A percentile compares a stretch with the other conserved stretches of the same genome.
phyloP scores from a whole-genome alignment of 192 early-diverging fungal species.

The Phycomyces nitens region DNA sequence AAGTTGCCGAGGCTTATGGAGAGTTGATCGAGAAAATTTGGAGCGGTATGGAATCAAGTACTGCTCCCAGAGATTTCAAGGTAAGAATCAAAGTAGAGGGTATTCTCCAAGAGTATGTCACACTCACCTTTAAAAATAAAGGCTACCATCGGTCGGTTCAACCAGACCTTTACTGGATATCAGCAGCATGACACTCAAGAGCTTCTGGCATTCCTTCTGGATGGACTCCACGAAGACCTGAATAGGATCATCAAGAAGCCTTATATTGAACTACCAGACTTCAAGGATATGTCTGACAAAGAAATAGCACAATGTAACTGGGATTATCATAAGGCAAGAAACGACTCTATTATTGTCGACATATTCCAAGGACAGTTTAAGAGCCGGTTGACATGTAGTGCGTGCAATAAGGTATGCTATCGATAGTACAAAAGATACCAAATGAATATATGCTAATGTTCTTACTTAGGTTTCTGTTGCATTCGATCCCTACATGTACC shows the following conservation, averaged over 20 bases:
- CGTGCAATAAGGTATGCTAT: conserved; percentile 69
- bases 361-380: conserved; percentile 43
- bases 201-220: conserved; percentile 74
- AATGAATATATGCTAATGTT: neutral
- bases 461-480: conserved; percentile 58
- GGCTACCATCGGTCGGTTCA: conserved; percentile 49
- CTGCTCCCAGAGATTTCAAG: conserved; percentile 81
- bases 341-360: conserved; percentile 70
- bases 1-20: conserved; percentile 68
- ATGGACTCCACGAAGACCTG: conserved; percentile 85
- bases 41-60: conserved; percentile 44
- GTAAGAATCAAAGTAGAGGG: conserved; percentile 18
- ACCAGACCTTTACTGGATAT: conserved; percentile 65
- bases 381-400: conserved; percentile 41
- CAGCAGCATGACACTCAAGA: conserved; percentile 86
- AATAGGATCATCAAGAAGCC: conserved; percentile 78
- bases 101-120: no score
- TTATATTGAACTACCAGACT: conserved; percentile 78
- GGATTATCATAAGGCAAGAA: conserved; percentile 70
- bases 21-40: conserved; percentile 62
- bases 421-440: conserved; percentile 47
- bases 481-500: conserved; percentile 82
- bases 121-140: neutral
- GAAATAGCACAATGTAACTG: conserved; percentile 70
- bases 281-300: conserved; percentile 56